Conservation (phyloP, 257 asterid genomes). For the Jasminum sambac region DNA sequence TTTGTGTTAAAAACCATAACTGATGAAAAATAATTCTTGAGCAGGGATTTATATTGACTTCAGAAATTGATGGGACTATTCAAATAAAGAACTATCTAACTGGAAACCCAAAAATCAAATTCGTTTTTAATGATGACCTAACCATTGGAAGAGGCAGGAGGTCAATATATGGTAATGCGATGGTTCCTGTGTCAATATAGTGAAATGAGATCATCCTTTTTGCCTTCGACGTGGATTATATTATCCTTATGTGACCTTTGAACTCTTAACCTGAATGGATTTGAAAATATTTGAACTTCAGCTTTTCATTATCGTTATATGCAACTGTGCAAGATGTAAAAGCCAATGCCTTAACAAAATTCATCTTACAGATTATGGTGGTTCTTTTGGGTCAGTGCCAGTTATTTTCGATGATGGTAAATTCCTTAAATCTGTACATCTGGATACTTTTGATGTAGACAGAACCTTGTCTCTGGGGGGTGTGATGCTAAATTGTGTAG, state of each 20-base stretch:
- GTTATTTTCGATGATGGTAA: constrained; percentile 97
- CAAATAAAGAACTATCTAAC: constrained; percentile 99
- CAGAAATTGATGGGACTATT: constrained; percentile 98
- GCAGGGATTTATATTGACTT: constrained; percentile 91
- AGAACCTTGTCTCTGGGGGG: constrained; percentile 86
- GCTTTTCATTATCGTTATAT: constrained; percentile 5
- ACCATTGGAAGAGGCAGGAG: constrained; percentile 76
- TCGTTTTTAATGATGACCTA: constrained; percentile 95
- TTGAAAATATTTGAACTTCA: not conserved
- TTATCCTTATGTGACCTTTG: constrained; percentile 1
- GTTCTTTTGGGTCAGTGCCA: constrained; percentile 84
- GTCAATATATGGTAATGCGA: constrained; percentile 63
- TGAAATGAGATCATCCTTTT: constrained; percentile 9
- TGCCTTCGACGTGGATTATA: not conserved
- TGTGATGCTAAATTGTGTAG: constrained; percentile 25
- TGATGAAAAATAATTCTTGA: constrained; percentile 22
- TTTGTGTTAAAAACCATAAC: no score
- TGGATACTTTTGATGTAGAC: constrained; percentile 91
- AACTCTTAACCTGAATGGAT: constrained; percentile 11
- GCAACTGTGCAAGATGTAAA: constrained; percentile 21
- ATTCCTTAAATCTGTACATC: constrained; percentile 97
- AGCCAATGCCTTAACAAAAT: constrained; percentile 13
- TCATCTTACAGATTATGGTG: constrained; percentile 56
- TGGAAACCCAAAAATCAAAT: constrained; percentile 95
- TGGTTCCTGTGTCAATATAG: constrained; percentile 24